A percentile compares a stretch with the other conserved stretches of the same genome.
Evolutionary conservation across 495 filamentous ascomycete species (phyloP).

Genomic region (Aspergillus avenaceus): DNA sequence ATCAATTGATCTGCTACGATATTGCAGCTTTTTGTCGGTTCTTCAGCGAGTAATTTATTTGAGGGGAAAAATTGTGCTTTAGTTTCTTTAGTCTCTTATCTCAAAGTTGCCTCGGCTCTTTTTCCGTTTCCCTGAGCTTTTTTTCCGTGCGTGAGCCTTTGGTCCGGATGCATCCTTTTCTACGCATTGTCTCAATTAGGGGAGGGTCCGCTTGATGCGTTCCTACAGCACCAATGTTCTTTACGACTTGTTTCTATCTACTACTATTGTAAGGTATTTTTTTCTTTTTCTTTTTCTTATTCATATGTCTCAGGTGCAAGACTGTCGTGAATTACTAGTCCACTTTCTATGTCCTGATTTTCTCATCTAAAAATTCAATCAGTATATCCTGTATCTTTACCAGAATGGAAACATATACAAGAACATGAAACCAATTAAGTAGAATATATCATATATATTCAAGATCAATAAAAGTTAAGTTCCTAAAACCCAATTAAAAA

Average conservation of each 20-base stretch:
- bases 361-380: not conserved
- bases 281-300: conserved; percentile 2
- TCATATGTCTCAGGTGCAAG: too few relatives aligned
- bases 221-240: conserved; percentile 7
- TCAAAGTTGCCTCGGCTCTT: conserved; percentile 7
- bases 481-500: too few relatives aligned
- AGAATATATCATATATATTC: not conserved
- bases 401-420: conserved; percentile 2
- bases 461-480: too few relatives aligned
- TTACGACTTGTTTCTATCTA: conserved; percentile 3
- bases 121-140: conserved; percentile 3
- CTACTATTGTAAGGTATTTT: conserved; percentile 6
- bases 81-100: conserved; percentile 4
- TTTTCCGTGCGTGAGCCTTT: conserved; percentile 1
- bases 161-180: conserved; percentile 1
- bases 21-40: conserved; percentile 31
- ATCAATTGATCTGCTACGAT: conserved; percentile 32
- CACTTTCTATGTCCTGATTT: conserved; percentile 1
- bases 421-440: not conserved
- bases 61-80: conserved; percentile 29
- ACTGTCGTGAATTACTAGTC: conserved; percentile 6
- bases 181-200: not conserved
- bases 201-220: conserved; percentile 7
- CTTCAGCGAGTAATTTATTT: conserved; percentile 36
- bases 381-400: conserved; percentile 12